Conservation (phyloP, 345 rosid species). For the Draba incana region DNA sequence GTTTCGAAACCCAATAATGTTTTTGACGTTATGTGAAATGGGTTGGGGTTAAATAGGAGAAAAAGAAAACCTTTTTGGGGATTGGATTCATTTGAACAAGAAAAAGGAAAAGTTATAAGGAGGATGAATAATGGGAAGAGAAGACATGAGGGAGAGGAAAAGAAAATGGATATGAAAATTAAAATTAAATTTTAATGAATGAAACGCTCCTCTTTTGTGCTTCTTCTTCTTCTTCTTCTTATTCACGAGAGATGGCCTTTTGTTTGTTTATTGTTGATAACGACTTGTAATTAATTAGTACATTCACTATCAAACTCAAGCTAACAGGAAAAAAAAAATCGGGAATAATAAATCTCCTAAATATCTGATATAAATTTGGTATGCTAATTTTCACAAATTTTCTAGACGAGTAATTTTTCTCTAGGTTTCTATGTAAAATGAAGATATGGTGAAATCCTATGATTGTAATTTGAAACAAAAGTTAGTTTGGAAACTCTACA, state of each 20-base stretch:
- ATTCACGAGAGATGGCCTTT: constrained; percentile 48
- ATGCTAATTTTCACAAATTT: too few species aligned
- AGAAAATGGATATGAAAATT: constrained; percentile 16
- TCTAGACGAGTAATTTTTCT: too few species aligned
- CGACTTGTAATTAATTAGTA: too few species aligned
- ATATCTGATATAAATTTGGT: too few species aligned
- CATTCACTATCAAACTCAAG: too few species aligned
- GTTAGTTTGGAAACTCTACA: too few species aligned
- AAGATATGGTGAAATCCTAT: too few species aligned
- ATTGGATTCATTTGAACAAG: constrained; percentile 40
- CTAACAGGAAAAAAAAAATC: too few species aligned
- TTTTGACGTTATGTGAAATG: constrained; percentile 30
- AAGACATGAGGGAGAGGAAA: constrained; percentile 32
- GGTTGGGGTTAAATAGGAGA: constrained; percentile 39
- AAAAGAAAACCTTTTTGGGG: constrained; percentile 15
- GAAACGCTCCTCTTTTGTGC: constrained; percentile 44
- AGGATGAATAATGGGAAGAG: constrained; percentile 28
- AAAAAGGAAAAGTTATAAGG: constrained; percentile 39
- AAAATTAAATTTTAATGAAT: constrained; percentile 31
- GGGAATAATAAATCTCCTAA: too few species aligned
- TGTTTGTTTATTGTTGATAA: background rate
- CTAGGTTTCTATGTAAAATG: too few species aligned
- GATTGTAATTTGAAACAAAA: too few species aligned
- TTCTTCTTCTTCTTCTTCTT: constrained; percentile 42
- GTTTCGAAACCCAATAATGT: background rate